phyloP scores from a whole-genome alignment of 2,329 filamentous ascomycete species.

The Sphaerulina vaccinii region DNA sequence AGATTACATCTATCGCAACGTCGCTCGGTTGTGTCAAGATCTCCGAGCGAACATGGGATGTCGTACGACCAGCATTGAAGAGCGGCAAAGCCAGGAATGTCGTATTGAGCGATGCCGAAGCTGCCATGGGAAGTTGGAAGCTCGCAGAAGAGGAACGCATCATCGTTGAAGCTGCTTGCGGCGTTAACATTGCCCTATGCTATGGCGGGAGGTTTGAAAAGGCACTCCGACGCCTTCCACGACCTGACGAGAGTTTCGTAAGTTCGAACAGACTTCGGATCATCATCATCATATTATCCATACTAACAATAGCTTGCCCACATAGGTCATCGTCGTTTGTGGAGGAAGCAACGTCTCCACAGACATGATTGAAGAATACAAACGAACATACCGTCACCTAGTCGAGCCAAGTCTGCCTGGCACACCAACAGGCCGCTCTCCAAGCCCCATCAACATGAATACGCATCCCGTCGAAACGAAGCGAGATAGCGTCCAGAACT shows the following conservation, averaged over 20 bases:
- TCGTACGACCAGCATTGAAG: constrained; percentile 46
- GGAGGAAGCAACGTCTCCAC: constrained; percentile 60
- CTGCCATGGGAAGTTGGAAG: constrained; percentile 71
- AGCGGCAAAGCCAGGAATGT: constrained; percentile 56
- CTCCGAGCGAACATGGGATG: constrained; percentile 65
- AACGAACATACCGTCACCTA: constrained; percentile 38
- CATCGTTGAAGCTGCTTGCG: constrained; percentile 82
- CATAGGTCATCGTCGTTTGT: constrained; percentile 73
- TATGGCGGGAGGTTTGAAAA: constrained; percentile 64
- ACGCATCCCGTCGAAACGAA: background rate
- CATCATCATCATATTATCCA: background rate
- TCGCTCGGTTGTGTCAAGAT: constrained; percentile 70
- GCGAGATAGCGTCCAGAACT: constrained; percentile 6
- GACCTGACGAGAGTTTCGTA: constrained; percentile 66
- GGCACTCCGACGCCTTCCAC: constrained; percentile 58
- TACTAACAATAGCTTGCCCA: background rate
- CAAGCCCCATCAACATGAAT: constrained; percentile 5
- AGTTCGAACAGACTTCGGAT: too few relatives aligned
- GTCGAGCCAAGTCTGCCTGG: constrained; percentile 7
- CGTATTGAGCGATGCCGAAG: constrained; percentile 73
- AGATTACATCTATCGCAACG: constrained; percentile 73
- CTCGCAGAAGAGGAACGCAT: constrained; percentile 81
- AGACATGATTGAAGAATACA: constrained; percentile 52
- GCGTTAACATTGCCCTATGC: constrained; percentile 71
- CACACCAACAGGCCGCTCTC: constrained; percentile 4